Base-by-base conservation (phyloP, 2,329 filamentous ascomycete species). In the Alternaria atra region DNA sequence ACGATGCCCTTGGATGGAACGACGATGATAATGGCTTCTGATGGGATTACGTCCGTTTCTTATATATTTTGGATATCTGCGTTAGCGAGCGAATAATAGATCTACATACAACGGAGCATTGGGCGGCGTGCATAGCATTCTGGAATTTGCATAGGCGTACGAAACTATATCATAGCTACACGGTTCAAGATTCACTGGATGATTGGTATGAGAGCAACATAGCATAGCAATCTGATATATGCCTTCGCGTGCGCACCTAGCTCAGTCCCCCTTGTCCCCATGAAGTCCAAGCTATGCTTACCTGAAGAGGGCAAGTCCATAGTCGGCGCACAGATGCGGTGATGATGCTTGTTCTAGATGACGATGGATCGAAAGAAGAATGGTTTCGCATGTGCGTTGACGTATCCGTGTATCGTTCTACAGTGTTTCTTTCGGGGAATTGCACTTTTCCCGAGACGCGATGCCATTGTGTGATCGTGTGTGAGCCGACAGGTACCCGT, bases 1-100 rank as follows among this genome's bases (percentile, higher is more conserved):
- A 82, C 60, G 79, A 79, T 52, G 75, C 74, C 10, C 63, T 84
- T 53, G 82, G 82, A 27, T 84, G 82, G 82, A 77, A 83, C 67
- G 80, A 83, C 63, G 79, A 82, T 61, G 70, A 77, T 37, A 72
- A 74, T 35, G 67, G 55, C 48, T 61, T 72, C 46, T 50, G 48
- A 60, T 69, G 63, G 61, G 51, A 37, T 40, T 27, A 43, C 46
- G 58, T 46, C 12, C 61, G 53, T 56, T 48, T 58, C 55, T 47
- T 53, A 25, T 30, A 52, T 51, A 32, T 61, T 55, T 66, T 57
- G 60, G 23, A 42, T 48, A 30, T 35, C 56, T 77, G 77, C 68
- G 79, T 65, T 79, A 73, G 74, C 76, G 69, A 74, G 63, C 62
- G 61, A 64, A 55, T 57, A 42, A 62, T 60, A 54, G 55, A 58